phyloP scores from a whole-genome alignment of 2,329 filamentous ascomycete genomes.

The Clarireedia sp. region DNA sequence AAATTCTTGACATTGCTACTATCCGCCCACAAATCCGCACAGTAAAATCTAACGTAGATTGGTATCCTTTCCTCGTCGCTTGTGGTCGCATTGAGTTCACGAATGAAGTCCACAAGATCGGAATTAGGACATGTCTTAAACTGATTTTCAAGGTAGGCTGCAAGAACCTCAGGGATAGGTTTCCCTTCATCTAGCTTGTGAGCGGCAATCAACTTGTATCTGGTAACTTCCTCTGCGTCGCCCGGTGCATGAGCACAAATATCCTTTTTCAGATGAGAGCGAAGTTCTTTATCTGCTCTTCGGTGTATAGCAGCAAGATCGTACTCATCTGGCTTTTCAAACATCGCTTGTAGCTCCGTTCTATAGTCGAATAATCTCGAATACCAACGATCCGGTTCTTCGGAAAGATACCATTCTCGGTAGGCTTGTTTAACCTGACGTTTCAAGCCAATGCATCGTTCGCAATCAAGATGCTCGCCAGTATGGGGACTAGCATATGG shows the following conservation, averaged over 20 bases:
- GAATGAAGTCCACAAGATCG: constrained; percentile 12
- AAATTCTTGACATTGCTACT: constrained; percentile 20
- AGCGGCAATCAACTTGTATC: constrained; percentile 7
- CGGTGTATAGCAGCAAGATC: constrained; percentile 21
- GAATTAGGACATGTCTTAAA: constrained; percentile 6
- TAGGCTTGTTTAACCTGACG: constrained; percentile 22
- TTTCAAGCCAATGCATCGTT: constrained; percentile 19
- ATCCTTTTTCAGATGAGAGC: constrained; percentile 20
- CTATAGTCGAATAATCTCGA: constrained; percentile 14
- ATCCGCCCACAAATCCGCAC: constrained; percentile 15
- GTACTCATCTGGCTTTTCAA: constrained; percentile 15
- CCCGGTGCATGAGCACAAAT: constrained; percentile 14
- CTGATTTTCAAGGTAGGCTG: constrained; percentile 12
- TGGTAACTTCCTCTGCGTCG: constrained; percentile 8
- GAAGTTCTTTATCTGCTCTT: constrained; percentile 16
- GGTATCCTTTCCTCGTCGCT: constrained; percentile 20
- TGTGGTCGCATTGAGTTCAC: constrained; percentile 14
- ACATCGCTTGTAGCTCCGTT: constrained; percentile 17
- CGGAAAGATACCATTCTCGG: constrained; percentile 22
- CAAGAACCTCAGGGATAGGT: constrained; percentile 14
- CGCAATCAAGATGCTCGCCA: constrained; percentile 19
- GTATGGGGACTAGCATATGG: constrained; percentile 17
- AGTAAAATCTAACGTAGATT: constrained; percentile 25
- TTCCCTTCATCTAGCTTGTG: constrained; percentile 13
- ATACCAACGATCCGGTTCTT: constrained; percentile 21